Base-by-base conservation (phyloP, 257 asterid species). In the Penstemon newberryi region DNA sequence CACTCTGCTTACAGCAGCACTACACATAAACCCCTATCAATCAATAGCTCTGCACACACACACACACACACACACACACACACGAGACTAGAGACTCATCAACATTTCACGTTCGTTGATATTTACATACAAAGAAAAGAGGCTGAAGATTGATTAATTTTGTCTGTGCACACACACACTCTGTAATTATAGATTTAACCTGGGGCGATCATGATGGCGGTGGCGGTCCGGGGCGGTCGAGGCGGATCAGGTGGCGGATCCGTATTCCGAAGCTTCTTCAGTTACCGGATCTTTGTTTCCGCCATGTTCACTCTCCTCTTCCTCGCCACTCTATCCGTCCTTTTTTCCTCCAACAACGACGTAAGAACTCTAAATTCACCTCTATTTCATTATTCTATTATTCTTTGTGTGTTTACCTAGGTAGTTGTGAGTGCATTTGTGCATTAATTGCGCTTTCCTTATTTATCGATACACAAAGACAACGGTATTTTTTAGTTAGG, bases 261-360 rank as follows among this genome's bases (percentile, higher is more conserved):
- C 75, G 65, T 83, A 47, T 49, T 88, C 54, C 86, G 94, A 43
- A 90, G 83, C 86, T 77, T 90, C 79, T 90, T 90, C 88, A 83
- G 89, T 79, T 90, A 90, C 74, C 92, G 97, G 87, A 82, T 90
- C 88, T 93, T 93, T 66, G 78, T 87, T 49, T 93, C 97, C 75
- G 96, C 97, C 70, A 70, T 91, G 91, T 84, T 94, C 73, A 83
- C 95, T 25, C 82, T 94, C 67, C 84, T 94, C 3, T 90, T 94
- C 79, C 81, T 94, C 54, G 99, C 89, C 70, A 91, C 97, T 72
- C 80, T 91, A 75, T 87, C 96, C 60, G 95, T 89, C 39, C 86
- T 90, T 73, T 90, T 90, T 76, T 77, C 97, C 36, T 90, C 91
- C 38, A 84, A 81, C 53, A 72, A 79, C 56, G 85, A 85, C 47